These are phyloP conservation scores for Phytopythium mirpurense DNA, from an alignment of 352 stramenopile genomes.

Conservation along the genomic window DNA sequence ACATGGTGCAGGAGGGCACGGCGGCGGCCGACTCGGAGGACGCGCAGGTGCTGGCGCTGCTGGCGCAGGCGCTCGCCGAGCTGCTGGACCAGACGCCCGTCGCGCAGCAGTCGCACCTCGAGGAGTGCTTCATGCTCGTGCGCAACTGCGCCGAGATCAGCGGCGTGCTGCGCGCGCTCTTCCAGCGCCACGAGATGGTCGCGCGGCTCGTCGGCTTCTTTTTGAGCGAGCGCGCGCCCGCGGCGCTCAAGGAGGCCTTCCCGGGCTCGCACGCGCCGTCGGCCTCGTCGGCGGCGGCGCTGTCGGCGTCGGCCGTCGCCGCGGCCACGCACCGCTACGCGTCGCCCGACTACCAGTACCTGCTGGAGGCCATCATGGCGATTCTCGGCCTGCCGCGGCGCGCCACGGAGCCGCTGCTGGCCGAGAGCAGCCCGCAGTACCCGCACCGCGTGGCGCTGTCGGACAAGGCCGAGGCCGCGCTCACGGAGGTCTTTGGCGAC, in stretches of 20 bases:
- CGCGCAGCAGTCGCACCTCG: constrained; percentile 75
- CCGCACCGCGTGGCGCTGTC: constrained; percentile 63
- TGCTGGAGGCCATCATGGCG: constrained; percentile 84
- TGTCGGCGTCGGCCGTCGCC: not conserved
- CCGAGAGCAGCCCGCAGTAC: constrained; percentile 62
- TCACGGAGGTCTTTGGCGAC: constrained; percentile 76
- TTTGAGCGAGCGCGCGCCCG: constrained; percentile 59
- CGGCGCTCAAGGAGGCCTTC: constrained; percentile 69
- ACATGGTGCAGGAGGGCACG: constrained; percentile 24
- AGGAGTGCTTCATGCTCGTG: constrained; percentile 85
- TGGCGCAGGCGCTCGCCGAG: constrained; percentile 12
- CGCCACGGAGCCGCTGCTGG: constrained; percentile 56
- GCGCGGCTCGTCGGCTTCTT: constrained; percentile 81
- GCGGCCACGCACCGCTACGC: constrained; percentile 40
- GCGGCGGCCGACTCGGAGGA: not conserved
- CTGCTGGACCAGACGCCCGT: constrained; percentile 76
- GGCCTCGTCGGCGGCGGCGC: constrained; percentile 17
- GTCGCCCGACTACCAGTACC: constrained; percentile 84
- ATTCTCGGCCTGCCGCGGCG: constrained; percentile 73
- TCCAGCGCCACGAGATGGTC: constrained; percentile 69
- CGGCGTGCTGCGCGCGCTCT: constrained; percentile 31
- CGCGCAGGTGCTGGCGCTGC: constrained; percentile 18
- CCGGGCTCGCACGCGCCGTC: constrained; percentile 42
- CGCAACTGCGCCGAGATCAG: constrained; percentile 71
- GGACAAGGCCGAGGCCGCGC: constrained; percentile 62